phyloP scores from a whole-genome alignment of 768 basidiomycete species.

The Bullera alba region DNA sequence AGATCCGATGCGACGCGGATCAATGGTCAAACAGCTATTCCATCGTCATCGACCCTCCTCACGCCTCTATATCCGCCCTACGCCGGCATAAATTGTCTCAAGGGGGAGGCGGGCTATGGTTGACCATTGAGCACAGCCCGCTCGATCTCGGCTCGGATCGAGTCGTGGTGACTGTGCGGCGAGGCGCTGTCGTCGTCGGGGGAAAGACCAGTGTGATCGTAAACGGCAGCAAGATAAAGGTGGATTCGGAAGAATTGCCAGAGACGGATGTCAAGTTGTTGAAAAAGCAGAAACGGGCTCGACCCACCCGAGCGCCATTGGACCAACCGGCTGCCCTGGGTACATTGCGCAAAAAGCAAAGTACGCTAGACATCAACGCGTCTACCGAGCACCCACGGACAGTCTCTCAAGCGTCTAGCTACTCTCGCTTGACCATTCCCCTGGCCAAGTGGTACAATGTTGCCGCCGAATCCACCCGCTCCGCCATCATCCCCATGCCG shows the following conservation, averaged over 20 bases:
- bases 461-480: conserved; percentile 35
- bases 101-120: conserved; percentile 88
- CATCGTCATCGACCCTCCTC: conserved; percentile 79
- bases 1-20: conserved; percentile 84
- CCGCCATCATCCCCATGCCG: conserved; percentile 40
- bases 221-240: conserved; percentile 74
- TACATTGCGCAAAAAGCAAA: conserved; percentile 33
- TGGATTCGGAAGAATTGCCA: conserved; percentile 82
- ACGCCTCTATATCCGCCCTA: conserved; percentile 70
- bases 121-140: conserved; percentile 79
- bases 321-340: conserved; percentile 63
- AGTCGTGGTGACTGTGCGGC: conserved; percentile 64
- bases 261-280: conserved; percentile 79
- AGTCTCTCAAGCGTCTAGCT: conserved; percentile 16
- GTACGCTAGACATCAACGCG: conserved; percentile 19
- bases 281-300: conserved; percentile 74
- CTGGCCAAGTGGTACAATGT: conserved; percentile 32
- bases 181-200: conserved; percentile 53
- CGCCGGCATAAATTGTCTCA: conserved; percentile 77
- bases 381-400: conserved; percentile 5
- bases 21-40: conserved; percentile 57
- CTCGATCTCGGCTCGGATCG: conserved; percentile 72
- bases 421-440: conserved; percentile 25
- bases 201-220: conserved; percentile 72
- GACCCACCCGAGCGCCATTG: conserved; percentile 76